Percentiles rank a stretch among this genome's conserved stretches.
phyloP scores from a whole-genome alignment of 495 filamentous ascomycete genomes.

The Podospora comata region DNA sequence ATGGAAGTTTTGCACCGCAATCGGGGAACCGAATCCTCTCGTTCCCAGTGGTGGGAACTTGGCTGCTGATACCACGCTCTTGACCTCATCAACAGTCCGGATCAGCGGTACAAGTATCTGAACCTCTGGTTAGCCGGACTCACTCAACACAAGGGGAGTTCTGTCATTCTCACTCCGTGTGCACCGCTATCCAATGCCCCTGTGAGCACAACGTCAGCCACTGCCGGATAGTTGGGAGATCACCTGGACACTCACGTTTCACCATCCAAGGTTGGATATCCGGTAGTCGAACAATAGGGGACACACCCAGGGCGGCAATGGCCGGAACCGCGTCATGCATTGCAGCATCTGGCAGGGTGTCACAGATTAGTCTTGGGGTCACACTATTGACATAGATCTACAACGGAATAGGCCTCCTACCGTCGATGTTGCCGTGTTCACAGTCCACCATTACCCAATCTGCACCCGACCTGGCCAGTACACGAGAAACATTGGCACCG shows the following conservation, averaged over 20 bases:
- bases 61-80: constrained; percentile 54
- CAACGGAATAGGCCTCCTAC: constrained; percentile 36
- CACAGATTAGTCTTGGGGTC: constrained; percentile 14
- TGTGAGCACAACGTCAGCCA: constrained; percentile 26
- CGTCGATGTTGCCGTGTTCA: constrained; percentile 77
- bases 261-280: constrained; percentile 68
- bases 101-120: constrained; percentile 63
- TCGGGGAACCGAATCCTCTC: constrained; percentile 66
- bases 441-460: constrained; percentile 77
- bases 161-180: constrained; percentile 50
- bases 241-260: constrained; percentile 52
- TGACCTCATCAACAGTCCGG: constrained; percentile 61
- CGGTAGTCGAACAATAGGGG: constrained; percentile 64
- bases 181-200: constrained; percentile 67
- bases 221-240: not conserved
- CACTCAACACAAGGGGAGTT: not conserved
- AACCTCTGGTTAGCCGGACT: constrained; percentile 17
- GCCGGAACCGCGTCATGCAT: constrained; percentile 84
- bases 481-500: constrained; percentile 65
- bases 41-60: constrained; percentile 65
- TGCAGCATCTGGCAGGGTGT: constrained; percentile 52
- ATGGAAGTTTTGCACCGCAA: constrained; percentile 61
- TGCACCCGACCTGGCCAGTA: constrained; percentile 62
- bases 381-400: constrained; percentile 2
- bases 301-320: constrained; percentile 62